Base-by-base conservation (phyloP, 495 filamentous ascomycete genomes). In the Neurospora sp. region DNA sequence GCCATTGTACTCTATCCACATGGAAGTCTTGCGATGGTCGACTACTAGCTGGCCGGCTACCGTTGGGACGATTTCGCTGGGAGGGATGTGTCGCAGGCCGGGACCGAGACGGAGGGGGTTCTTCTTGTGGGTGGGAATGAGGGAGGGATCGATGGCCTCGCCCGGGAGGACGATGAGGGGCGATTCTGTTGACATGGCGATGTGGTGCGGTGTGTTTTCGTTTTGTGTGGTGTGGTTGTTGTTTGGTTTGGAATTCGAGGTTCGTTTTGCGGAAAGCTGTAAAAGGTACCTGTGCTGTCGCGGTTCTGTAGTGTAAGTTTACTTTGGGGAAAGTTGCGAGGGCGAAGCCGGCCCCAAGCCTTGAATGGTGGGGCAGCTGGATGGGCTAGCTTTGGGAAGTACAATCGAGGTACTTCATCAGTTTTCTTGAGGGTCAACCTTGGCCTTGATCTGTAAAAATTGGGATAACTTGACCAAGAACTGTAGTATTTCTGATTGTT, bases 51-150 rank as follows among this genome's bases (percentile, higher is more conserved):
- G 83, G 40, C 96, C 96, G n/a, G 94, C 90, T 71, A 92, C 88
- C 24, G 91, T 92, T 21, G 94, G 89, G 38, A 90, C 84, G 70
- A 98, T 86, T 38, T 89, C 89, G 71, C 84, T 84, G 34, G 92
- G 92, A 19, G 90, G 91, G 54, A 89, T 88, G 77, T 94, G 91
- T 34, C 88, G 89, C 42, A 98, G 86, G 40, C 96, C 96, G 13
- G 94, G 93, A 39, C 96, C 96, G 38, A 99, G 86, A 76, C 91
- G 92, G 73, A 99, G 85, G 37, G 93, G 86, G 71, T 88, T 85
- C 75, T 88, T 89, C 24, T 85, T 86, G 75, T 89, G 89, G 40
- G 85, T 84, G 2, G 93, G 87, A 15, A 88, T 90, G 17, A 94
- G 87, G 11, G 84, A 80, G 10, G 92, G 86, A 73, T 87, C 82